Percentiles rank a stretch among this genome's conserved stretches.
These are phyloP conservation scores for Verticillium nonalfalfae DNA, from an alignment of 2,329 filamentous ascomycete species.

Conservation along the genomic window DNA sequence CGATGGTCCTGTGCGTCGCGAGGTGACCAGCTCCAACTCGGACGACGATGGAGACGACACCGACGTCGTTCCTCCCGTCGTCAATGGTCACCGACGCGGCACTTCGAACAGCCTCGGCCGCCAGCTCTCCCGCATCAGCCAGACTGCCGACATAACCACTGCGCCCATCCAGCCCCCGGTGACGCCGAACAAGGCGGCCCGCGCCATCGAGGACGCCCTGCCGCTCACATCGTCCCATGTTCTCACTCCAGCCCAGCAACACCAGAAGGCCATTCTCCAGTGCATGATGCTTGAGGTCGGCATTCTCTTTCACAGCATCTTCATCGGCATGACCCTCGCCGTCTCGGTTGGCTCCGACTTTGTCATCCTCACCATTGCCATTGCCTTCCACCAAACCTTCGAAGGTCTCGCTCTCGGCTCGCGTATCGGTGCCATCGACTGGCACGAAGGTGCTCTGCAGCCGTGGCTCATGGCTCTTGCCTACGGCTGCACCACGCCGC, in stretches of 20 bases:
- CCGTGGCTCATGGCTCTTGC: conserved; percentile 52
- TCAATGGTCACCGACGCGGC: neutral
- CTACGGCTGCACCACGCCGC: conserved; percentile 57
- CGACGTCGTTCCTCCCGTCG: neutral
- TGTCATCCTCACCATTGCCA: conserved; percentile 71
- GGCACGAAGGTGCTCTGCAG: conserved; percentile 32
- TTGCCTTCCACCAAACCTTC: conserved; percentile 63
- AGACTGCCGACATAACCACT: neutral
- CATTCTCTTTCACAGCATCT: conserved; percentile 73
- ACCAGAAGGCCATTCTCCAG: conserved; percentile 63
- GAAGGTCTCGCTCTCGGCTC: conserved; percentile 57
- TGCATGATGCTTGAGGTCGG: conserved; percentile 74
- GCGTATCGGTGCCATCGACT: conserved; percentile 52
- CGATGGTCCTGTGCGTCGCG: neutral
- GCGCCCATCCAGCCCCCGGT: neutral
- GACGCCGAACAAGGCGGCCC: conserved; percentile 4
- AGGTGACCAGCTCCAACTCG: conserved; percentile 14
- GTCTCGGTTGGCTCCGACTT: conserved; percentile 72
- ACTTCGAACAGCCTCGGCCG: conserved; percentile 5
- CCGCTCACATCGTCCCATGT: neutral
- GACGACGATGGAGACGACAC: conserved; percentile 19
- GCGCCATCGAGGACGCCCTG: neutral
- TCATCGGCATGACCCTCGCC: conserved; percentile 79
- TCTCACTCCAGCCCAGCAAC: conserved; percentile 45
- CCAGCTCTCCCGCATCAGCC: conserved; percentile 4